These are phyloP conservation scores for Diddensiella santjacobensis DNA, from an alignment of 805 yeast genomes.

Conservation along the genomic window DNA sequence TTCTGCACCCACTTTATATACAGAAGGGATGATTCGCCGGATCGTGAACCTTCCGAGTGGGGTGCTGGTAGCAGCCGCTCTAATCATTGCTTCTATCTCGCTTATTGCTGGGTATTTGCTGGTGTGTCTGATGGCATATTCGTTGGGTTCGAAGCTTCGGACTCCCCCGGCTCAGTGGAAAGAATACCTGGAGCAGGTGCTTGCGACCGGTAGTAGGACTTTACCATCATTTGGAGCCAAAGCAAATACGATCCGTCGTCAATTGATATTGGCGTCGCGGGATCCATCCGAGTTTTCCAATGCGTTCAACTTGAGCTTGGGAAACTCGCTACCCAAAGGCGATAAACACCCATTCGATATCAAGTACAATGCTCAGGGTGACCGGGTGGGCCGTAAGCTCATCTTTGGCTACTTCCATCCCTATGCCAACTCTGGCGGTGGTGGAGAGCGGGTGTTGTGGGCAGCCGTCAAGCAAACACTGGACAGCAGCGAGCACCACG, in stretches of 20 bases:
- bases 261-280: conserved; percentile 34
- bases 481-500: conserved; percentile 42
- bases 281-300: conserved; percentile 32
- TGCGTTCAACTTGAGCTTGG: conserved; percentile 11
- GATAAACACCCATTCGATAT: conserved; percentile 1
- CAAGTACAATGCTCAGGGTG: conserved; percentile 18
- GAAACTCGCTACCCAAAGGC: conserved; percentile 3
- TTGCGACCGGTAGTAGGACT: conserved; percentile 18
- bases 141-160: conserved; percentile 17
- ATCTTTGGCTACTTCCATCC: conserved; percentile 93
- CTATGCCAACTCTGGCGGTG: conserved; percentile 93
- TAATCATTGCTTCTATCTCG: conserved; percentile 6
- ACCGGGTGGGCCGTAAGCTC: conserved; percentile 33
- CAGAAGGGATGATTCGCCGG: not conserved
- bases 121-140: conserved; percentile 5
- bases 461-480: conserved; percentile 79
- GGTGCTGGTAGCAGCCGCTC: conserved; percentile 8
- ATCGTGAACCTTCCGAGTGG: conserved; percentile 3
- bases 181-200: conserved; percentile 22
- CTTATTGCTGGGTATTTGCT: conserved; percentile 9
- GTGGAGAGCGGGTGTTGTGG: conserved; percentile 97
- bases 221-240: conserved; percentile 23
- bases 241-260: conserved; percentile 37
- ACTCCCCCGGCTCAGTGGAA: conserved; percentile 25
- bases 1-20: too few species aligned